These are phyloP conservation scores for Xerocomus amazonicus DNA, from an alignment of 1,284 basidiomycete genomes.

Conservation along the genomic window DNA sequence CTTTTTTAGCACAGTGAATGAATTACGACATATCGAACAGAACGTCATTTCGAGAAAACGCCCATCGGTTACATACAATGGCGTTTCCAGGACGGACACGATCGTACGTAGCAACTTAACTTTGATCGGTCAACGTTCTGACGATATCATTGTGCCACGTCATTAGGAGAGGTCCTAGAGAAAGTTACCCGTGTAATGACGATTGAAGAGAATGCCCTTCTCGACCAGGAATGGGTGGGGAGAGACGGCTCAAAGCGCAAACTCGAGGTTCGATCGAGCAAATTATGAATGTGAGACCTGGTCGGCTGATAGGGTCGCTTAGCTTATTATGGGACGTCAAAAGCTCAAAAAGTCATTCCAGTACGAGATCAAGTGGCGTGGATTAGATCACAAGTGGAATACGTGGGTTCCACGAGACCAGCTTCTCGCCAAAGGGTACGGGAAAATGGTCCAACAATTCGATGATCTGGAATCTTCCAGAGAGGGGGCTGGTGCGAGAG, in stretches of 20 bases:
- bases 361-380: conserved; percentile 97
- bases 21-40: conserved; percentile 38
- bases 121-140: conserved; percentile 11
- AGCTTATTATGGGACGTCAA: conserved; percentile 93
- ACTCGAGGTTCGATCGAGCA: conserved; percentile 63
- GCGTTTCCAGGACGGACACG: conserved; percentile 99
- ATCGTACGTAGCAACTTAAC: conserved; percentile 59
- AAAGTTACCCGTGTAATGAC: conserved; percentile 90
- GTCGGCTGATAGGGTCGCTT: conserved; percentile 7
- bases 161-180: conserved; percentile 79
- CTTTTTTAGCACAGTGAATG: conserved; percentile 18
- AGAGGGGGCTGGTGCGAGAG: conserved; percentile 87
- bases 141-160: conserved; percentile 12
- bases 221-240: conserved; percentile 89
- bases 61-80: conserved; percentile 97
- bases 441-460: conserved; percentile 89
- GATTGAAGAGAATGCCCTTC: conserved; percentile 78
- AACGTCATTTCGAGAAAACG: conserved; percentile 92
- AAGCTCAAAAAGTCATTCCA: conserved; percentile 96
- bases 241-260: conserved; percentile 90
- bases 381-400: conserved; percentile 91
- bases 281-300: conserved; percentile 4
- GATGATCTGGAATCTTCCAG: conserved; percentile 96
- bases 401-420: conserved; percentile 93
- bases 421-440: conserved; percentile 84